Conservation (phyloP, 805 yeast species). For the Maudiozyma pseudohumilis region DNA sequence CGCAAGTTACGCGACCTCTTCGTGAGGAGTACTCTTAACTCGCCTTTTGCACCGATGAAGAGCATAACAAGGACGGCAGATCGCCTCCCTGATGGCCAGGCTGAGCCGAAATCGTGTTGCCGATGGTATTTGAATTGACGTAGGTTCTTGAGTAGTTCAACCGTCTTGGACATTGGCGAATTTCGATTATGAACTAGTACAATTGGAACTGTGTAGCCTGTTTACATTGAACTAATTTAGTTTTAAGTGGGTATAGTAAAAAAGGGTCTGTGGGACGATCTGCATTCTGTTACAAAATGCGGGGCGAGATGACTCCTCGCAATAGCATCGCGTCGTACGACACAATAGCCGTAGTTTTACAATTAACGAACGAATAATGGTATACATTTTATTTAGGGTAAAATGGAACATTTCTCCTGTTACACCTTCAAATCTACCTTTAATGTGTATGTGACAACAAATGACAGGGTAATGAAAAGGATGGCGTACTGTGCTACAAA, state of each 20-base stretch:
- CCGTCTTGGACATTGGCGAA: constrained; percentile 12
- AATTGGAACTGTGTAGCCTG: too few relatives aligned
- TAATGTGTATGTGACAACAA: constrained; percentile 51
- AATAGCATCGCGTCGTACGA: too few relatives aligned
- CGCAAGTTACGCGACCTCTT: constrained; percentile 60
- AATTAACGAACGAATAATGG: too few relatives aligned
- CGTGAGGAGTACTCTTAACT: constrained; percentile 68
- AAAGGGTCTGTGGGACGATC: too few relatives aligned
- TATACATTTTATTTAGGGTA: too few relatives aligned
- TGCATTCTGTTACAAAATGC: too few relatives aligned
- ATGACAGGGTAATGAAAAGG: constrained; percentile 58
- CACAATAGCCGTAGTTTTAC: too few relatives aligned
- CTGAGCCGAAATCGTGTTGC: constrained; percentile 27
- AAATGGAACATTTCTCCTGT: too few relatives aligned
- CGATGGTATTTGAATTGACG: constrained; percentile 10
- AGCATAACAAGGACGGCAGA: constrained; percentile 72
- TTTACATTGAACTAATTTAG: too few relatives aligned
- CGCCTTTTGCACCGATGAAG: constrained; percentile 64
- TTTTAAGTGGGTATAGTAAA: too few relatives aligned
- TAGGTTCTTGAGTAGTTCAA: constrained; percentile 15
- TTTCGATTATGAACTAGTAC: not conserved
- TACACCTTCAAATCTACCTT: constrained; percentile 24
- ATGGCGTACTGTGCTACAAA: constrained; percentile 58
- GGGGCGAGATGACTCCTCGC: too few relatives aligned
- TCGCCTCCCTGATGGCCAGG: constrained; percentile 69